phyloP scores from a whole-genome alignment of 257 asterid species.

The Lithospermum erythrorhizon region DNA sequence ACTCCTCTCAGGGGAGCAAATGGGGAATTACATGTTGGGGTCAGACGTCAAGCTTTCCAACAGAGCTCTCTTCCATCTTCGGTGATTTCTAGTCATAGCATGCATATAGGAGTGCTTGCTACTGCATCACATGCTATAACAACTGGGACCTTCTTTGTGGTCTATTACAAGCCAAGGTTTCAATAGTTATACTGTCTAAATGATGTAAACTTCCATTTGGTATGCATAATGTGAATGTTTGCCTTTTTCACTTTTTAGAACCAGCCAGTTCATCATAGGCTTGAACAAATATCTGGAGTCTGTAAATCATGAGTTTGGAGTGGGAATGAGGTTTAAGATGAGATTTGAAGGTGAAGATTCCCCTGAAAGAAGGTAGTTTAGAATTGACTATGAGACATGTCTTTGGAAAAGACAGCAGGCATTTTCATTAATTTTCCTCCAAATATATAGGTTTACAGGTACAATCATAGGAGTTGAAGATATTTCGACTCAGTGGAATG shows the following conservation, averaged over 20 bases:
- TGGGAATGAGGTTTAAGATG: conserved; percentile 78
- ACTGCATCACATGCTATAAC: conserved; percentile 69
- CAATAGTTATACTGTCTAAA: neutral
- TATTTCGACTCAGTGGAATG: conserved; percentile 47
- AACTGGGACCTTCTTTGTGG: conserved; percentile 51
- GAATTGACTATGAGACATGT: neutral
- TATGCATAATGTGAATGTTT: neutral
- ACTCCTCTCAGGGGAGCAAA: conserved; percentile 41
- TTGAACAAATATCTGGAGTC: conserved; percentile 68
- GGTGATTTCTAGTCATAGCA: conserved; percentile 76
- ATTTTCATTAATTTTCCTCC: neutral
- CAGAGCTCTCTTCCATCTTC: conserved; percentile 69
- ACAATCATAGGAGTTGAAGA: conserved; percentile 64
- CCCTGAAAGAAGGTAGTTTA: conserved; percentile 61
- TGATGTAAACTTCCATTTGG: neutral
- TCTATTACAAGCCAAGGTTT: conserved; percentile 77
- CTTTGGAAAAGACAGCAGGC: neutral
- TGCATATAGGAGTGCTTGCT: conserved; percentile 83
- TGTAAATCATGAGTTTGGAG: conserved; percentile 40
- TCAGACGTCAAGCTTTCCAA: conserved; percentile 48
- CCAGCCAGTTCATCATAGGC: conserved; percentile 69
- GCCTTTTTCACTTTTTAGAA: conserved; percentile 25
- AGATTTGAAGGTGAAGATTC: conserved; percentile 73
- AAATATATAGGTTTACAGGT: conserved; percentile 54
- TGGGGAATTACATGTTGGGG: conserved; percentile 67